Evolutionary conservation across 192 early-diverging fungal genomes (phyloP).

Genomic region (Gryganskiella cystojenkinii): DNA sequence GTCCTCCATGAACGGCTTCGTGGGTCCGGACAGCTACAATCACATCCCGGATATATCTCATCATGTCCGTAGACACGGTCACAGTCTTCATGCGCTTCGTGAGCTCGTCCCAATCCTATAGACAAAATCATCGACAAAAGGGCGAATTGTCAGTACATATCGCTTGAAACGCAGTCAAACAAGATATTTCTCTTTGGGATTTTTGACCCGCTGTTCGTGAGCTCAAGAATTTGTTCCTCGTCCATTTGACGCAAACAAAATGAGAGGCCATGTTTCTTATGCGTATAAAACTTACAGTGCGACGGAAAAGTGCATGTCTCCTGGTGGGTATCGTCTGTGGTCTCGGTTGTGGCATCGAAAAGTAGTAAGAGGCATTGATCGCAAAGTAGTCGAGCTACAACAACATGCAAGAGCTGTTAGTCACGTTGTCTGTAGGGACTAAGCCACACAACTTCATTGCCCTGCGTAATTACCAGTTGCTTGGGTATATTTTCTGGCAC

Average conservation of each 20-base stretch:
- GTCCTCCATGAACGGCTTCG: slow-evolving; percentile 60
- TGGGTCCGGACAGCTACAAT: slow-evolving; percentile 68
- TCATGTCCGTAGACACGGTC: slow-evolving; percentile 63
- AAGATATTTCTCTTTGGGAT: too few relatives aligned
- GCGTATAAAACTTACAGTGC: slow-evolving; percentile 22
- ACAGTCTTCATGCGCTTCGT: slow-evolving; percentile 53
- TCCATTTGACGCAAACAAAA: not conserved
- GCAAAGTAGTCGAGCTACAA: slow-evolving; percentile 51
- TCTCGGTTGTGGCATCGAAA: slow-evolving; percentile 26
- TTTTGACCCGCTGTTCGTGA: too few relatives aligned
- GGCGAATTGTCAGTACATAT: too few relatives aligned
- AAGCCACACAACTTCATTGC: not conserved
- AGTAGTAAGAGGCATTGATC: slow-evolving; percentile 35
- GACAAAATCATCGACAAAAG: slow-evolving; percentile 2
- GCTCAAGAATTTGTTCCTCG: not conserved
- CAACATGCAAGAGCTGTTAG: not conserved
- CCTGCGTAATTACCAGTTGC: slow-evolving; percentile 38
- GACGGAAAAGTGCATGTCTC: slow-evolving; percentile 38
- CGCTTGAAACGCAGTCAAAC: too few relatives aligned
- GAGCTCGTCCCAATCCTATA: slow-evolving; percentile 63
- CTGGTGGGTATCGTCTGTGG: slow-evolving; percentile 23
- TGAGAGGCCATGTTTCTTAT: not conserved
- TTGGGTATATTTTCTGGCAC: slow-evolving; percentile 51
- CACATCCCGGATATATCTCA: slow-evolving; percentile 66
- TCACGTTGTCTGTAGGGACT: not conserved